Base-by-base conservation (phyloP, 139 green algal genomes). In the Chlamydomonas urium region DNA sequence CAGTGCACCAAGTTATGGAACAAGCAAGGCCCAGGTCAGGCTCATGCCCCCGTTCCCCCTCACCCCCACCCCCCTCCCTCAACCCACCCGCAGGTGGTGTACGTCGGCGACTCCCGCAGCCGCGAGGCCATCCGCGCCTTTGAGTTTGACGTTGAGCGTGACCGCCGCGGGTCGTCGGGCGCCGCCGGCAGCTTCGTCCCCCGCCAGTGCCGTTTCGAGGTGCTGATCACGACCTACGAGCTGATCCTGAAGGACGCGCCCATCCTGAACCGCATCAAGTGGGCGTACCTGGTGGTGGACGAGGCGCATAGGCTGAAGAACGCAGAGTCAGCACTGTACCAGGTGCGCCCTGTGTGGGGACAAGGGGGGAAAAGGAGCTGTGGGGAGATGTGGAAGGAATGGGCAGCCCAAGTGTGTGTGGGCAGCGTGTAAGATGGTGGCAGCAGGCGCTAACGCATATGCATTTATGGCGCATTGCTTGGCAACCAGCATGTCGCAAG, bases 211-310 rank as follows among this genome's bases (percentile, higher is more conserved):
- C 77, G 84, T 66, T 93, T 93, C 59, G 85, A 97, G 75, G 85
- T 84, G 21, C 72, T 93, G 36, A 87, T 97, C 72, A 97, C 93
- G 29, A 97, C 93, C 1, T 97, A 93, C 73, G 93, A 97, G 78
- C 83, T 97, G 47, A 87, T 95, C 45, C 77, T 97, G 21, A 96
- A 96, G 77, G 93, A 97, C 72, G 79, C 85, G 0, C 72, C 69
- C 26, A 74, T 84, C n/a, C 86, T 90, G 70, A 33, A 32, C 32
- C 3, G 8, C 2, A 66, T 74, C 34, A 60, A 66, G 66, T 66
- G 93, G 93, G 70, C 59, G 28, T 94, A 96, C 82, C 79, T 97
- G 53, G 81, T 96, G 63, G 91, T 97, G 26, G 93, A 97, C 65
- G 88, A 93, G 76, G 88, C 88, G 32, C 88, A 93, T 70, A 70